Evolutionary conservation across 345 rosid genomes (phyloP), one percentile per base, ranked within the genome.

Genomic region (Tarenaya hassleriana): DNA sequence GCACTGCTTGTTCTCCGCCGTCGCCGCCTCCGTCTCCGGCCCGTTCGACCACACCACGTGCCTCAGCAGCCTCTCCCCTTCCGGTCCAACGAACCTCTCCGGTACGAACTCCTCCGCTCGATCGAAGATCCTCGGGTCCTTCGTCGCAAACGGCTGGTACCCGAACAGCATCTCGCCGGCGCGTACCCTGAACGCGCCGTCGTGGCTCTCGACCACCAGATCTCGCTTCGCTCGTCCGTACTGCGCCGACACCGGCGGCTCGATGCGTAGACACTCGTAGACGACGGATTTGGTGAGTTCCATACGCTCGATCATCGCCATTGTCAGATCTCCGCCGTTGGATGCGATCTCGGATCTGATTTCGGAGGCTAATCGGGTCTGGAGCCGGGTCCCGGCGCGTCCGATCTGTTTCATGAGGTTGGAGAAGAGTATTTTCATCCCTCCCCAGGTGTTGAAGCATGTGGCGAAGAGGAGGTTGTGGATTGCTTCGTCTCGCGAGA

Each of bases 21-120:
- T 77, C 0, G 96, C 86, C 12, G 19, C 52, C 74, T 77, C 80
- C 0, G 80, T 81, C 77, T 92, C 84, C 0, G 84, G 86, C 3
- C 98, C 98, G 7, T 92, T 92, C 0, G 98, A 92, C 98, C 98
- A 92, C n/a, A 92, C 40, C 62, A 92, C 83, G 61, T 92, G 67
- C 67, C 53, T 27, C 45, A 87, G 55, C 64, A 83, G 14, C 72
- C 39, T 69, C 78, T 82, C 90, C 8, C 96, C 96, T 7, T 73
- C 78, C 21, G 77, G 86, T 0, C 95, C 90, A 0, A 79, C 68
- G 60, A 87, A 91, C 34, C 98, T 55, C 14, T 81, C 98, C 21
- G 92, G 56, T 10, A 87, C 77, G 61, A 84, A 91, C 73, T 91
- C 86, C 39, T 84, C 89, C 10, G 92, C 59, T 18, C 70, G 38